phyloP scores from a whole-genome alignment of 495 filamentous ascomycete species.

The Cercophora scortea region DNA sequence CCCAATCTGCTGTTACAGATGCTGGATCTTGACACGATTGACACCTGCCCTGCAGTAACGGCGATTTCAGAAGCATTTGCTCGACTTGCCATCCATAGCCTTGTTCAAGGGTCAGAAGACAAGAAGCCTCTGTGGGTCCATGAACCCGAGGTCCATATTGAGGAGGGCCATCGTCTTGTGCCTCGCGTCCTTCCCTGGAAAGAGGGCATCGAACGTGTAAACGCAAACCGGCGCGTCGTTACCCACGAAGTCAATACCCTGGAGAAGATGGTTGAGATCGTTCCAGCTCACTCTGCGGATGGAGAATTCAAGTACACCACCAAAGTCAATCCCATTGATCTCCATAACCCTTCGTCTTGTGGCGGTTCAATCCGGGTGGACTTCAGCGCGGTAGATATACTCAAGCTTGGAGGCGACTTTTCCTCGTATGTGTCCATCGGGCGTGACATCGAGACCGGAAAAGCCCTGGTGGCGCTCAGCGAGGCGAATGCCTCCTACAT shows the following conservation, averaged over 20 bases:
- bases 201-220: constrained; percentile 26
- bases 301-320: constrained; percentile 12
- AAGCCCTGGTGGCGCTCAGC: constrained; percentile 22
- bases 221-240: constrained; percentile 30
- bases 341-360: neutral
- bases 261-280: constrained; percentile 18
- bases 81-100: constrained; percentile 9
- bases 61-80: constrained; percentile 20
- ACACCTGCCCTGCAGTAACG: constrained; percentile 2
- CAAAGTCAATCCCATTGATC: neutral
- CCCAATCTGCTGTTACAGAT: constrained; percentile 30
- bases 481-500: constrained; percentile 24
- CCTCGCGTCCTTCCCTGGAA: constrained; percentile 34
- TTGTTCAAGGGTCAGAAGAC: neutral
- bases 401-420: constrained; percentile 8
- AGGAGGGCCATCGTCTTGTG: constrained; percentile 20
- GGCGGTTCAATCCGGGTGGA: constrained; percentile 21
- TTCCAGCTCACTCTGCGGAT: neutral
- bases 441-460: constrained; percentile 10
- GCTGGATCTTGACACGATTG: constrained; percentile 28
- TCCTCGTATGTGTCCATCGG: constrained; percentile 25
- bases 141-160: constrained; percentile 32
- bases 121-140: constrained; percentile 17
- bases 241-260: constrained; percentile 21
- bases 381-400: constrained; percentile 26